phyloP scores from a whole-genome alignment of 768 basidiomycete species.

The Pleurotus sapidus region DNA sequence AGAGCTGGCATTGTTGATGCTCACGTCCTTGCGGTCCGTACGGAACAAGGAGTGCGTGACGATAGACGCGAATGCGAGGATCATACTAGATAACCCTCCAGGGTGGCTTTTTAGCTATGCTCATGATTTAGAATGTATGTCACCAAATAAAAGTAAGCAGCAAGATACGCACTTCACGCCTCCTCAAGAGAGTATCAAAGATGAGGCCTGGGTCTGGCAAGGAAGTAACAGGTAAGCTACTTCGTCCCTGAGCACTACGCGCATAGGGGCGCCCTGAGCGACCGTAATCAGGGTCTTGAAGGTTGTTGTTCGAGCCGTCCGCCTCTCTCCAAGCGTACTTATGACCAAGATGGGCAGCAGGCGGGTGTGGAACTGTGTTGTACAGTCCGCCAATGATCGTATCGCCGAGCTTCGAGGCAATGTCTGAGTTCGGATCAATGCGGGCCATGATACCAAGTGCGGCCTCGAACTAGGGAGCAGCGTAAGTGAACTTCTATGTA shows the following conservation, averaged over 20 bases:
- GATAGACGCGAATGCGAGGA: slow-evolving; percentile 66
- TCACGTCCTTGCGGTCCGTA: slow-evolving; percentile 37
- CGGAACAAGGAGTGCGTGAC: slow-evolving; percentile 61
- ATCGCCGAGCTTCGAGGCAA: slow-evolving; percentile 17
- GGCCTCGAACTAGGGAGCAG: slow-evolving; percentile 20
- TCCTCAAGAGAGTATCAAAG: slow-evolving; percentile 58
- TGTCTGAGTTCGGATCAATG: slow-evolving; percentile 15
- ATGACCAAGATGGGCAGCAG: slow-evolving; percentile 32
- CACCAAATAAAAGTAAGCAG: too few species aligned
- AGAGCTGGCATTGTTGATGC: slow-evolving; percentile 49
- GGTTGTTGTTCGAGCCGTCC: slow-evolving; percentile 50
- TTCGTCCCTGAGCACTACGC: slow-evolving; percentile 44
- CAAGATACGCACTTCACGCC: slow-evolving; percentile 26
- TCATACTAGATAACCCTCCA: slow-evolving; percentile 56
- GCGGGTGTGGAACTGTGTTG: slow-evolving; percentile 58
- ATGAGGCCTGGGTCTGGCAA: slow-evolving; percentile 58
- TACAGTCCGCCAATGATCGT: slow-evolving; percentile 37
- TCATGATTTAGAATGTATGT: too few species aligned
- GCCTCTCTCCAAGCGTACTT: slow-evolving; percentile 37
- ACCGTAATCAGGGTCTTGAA: slow-evolving; percentile 42
- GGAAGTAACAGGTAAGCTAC: slow-evolving; percentile 33
- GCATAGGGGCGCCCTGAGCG: slow-evolving; percentile 51
- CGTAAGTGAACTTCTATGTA: too few species aligned
- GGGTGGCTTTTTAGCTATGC: slow-evolving; percentile 27
- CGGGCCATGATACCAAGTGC: slow-evolving; percentile 25